These are phyloP conservation scores for Daedalea quercina DNA, from an alignment of 768 basidiomycete genomes.

Conservation along the genomic window DNA sequence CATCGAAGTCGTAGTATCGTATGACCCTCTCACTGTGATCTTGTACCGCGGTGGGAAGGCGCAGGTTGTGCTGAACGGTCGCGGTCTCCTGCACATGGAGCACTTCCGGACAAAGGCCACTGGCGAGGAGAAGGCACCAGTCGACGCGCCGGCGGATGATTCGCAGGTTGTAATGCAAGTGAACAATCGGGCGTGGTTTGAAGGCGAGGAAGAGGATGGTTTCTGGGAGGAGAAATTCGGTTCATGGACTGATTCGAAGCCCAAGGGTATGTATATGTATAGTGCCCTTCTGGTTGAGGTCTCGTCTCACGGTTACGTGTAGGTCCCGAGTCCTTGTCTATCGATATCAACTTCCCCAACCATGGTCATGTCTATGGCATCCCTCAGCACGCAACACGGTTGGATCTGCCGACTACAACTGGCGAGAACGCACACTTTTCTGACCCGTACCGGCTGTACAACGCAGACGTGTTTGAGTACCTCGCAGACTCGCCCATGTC, in stretches of 20 bases:
- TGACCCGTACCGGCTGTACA: slow-evolving; percentile 94
- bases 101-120: slow-evolving; percentile 78
- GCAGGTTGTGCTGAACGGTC: slow-evolving; percentile 85
- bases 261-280: slow-evolving; percentile 79
- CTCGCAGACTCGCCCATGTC: slow-evolving; percentile 71
- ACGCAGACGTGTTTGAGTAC: slow-evolving; percentile 96
- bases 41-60: slow-evolving; percentile 70
- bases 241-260: slow-evolving; percentile 89
- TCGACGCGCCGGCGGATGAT: slow-evolving; percentile 27
- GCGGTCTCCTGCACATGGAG: slow-evolving; percentile 93
- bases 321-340: slow-evolving; percentile 92
- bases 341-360: slow-evolving; percentile 91
- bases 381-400: slow-evolving; percentile 88
- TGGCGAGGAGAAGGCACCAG: slow-evolving; percentile 32
- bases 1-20: slow-evolving; percentile 60
- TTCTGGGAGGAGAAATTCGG: slow-evolving; percentile 88
- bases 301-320: neutral
- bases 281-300: neutral
- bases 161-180: slow-evolving; percentile 48
- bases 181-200: slow-evolving; percentile 72
- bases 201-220: slow-evolving; percentile 76
- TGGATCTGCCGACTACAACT: slow-evolving; percentile 84
- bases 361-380: slow-evolving; percentile 93
- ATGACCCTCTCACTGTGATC: slow-evolving; percentile 69
- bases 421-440: slow-evolving; percentile 71